phyloP scores from a whole-genome alignment of 2,329 filamentous ascomycete genomes.

The Claviceps sp. region DNA sequence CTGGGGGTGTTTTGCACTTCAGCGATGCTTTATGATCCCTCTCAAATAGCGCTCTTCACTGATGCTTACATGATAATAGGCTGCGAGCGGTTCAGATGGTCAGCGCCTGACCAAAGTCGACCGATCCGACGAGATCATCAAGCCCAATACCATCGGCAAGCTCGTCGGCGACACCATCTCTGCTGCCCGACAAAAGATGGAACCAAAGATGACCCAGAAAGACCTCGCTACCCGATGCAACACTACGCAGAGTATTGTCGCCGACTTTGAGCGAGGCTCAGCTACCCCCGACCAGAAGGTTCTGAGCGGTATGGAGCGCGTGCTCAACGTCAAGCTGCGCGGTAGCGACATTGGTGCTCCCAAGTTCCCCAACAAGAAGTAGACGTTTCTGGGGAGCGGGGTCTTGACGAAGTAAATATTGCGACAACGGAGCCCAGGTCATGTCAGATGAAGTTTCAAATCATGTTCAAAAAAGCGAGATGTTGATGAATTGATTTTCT shows the following conservation, averaged over 20 bases:
- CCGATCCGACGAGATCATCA: constrained; percentile 92
- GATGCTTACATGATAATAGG: constrained; percentile 11
- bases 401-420: background rate
- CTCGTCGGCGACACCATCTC: constrained; percentile 73
- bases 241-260: constrained; percentile 66
- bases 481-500: background rate
- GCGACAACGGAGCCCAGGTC: background rate
- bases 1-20: background rate
- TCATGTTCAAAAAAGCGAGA: constrained; percentile 3
- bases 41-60: constrained; percentile 2
- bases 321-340: constrained; percentile 78
- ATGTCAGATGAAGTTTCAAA: background rate
- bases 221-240: constrained; percentile 77
- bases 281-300: constrained; percentile 76
- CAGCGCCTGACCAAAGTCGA: constrained; percentile 97
- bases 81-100: constrained; percentile 45
- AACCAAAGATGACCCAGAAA: constrained; percentile 95
- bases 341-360: constrained; percentile 76
- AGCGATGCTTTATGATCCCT: background rate
- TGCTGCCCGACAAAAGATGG: constrained; percentile 63
- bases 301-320: constrained; percentile 62
- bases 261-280: constrained; percentile 71
- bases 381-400: background rate
- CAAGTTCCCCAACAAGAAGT: constrained; percentile 63
- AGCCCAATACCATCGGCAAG: constrained; percentile 80